These are phyloP conservation scores for Tagetes patula DNA, from an alignment of 129 eudicot species.

Conservation along the genomic window DNA sequence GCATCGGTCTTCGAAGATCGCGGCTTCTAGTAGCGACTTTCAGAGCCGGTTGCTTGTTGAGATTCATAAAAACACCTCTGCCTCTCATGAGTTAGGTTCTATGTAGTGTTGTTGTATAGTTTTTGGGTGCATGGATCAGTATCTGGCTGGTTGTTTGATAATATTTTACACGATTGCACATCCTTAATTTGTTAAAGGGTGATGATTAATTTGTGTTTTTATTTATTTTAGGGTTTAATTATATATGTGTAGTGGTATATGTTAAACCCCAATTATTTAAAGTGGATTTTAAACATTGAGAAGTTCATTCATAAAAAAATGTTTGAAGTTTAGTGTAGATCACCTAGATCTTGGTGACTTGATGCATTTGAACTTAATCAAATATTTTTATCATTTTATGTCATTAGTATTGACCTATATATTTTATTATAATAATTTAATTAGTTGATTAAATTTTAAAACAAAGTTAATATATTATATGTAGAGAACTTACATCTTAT, in stretches of 20 bases:
- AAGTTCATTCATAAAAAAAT: background rate
- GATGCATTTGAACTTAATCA: background rate
- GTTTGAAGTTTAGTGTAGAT: background rate
- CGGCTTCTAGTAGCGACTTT: slow-evolving; percentile 30
- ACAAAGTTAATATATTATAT: too few species aligned
- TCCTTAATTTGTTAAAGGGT: background rate
- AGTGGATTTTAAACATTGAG: background rate
- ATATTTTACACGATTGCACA: background rate
- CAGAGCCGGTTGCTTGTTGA: slow-evolving; percentile 32
- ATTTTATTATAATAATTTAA: too few species aligned
- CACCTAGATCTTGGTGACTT: background rate
- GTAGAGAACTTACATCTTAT: too few species aligned
- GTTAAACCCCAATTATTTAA: background rate
- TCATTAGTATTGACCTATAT: too few species aligned
- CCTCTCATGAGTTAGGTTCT: slow-evolving; percentile 33
- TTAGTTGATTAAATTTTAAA: too few species aligned
- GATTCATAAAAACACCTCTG: slow-evolving; percentile 36
- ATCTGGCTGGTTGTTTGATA: slow-evolving; percentile 8
- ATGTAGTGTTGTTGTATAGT: slow-evolving; percentile 26
- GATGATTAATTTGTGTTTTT: background rate
- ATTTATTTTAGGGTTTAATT: background rate
- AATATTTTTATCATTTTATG: too few species aligned
- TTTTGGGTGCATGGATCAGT: background rate
- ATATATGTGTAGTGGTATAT: background rate
- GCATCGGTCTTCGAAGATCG: slow-evolving; percentile 18